Percentiles rank a stretch among this genome's conserved stretches.
Evolutionary conservation across 306 rosid genomes (phyloP).

Genomic region (Potentilla sterilis): DNA sequence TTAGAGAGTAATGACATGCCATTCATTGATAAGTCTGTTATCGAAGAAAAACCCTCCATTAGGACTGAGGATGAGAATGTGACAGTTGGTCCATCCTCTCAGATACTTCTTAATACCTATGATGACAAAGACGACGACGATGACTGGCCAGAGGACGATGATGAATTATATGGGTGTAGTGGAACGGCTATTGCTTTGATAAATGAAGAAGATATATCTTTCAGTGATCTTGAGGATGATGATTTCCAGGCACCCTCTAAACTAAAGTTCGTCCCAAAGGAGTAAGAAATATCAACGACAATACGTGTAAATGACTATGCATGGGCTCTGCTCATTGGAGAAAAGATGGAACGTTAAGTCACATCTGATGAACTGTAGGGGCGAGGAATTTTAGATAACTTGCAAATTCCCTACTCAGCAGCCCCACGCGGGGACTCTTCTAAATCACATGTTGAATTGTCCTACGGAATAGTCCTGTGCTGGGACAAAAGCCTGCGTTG

Average conservation of each 20-base stretch:
- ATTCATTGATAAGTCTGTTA: constrained; percentile 56
- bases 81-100: constrained; percentile 42
- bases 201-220: constrained; percentile 91
- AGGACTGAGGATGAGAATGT: constrained; percentile 49
- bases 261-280: constrained; percentile 39
- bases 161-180: constrained; percentile 46
- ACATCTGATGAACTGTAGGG: neutral
- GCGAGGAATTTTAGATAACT: neutral
- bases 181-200: constrained; percentile 33
- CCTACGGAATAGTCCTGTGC: neutral
- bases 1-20: constrained; percentile 50
- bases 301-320: constrained; percentile 1
- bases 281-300: constrained; percentile 26
- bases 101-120: constrained; percentile 39
- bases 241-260: constrained; percentile 50
- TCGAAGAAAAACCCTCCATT: constrained; percentile 46
- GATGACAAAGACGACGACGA: constrained; percentile 55
- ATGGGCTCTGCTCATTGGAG: constrained; percentile 17
- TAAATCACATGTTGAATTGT: neutral
- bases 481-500: constrained; percentile 3
- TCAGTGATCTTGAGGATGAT: constrained; percentile 93
- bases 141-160: constrained; percentile 93
- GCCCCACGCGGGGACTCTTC: constrained; percentile 6
- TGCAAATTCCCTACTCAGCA: neutral
- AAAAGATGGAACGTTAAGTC: constrained; percentile 21